Base-by-base conservation (phyloP, 306 rosid species). In the Cicer cuneatum region DNA sequence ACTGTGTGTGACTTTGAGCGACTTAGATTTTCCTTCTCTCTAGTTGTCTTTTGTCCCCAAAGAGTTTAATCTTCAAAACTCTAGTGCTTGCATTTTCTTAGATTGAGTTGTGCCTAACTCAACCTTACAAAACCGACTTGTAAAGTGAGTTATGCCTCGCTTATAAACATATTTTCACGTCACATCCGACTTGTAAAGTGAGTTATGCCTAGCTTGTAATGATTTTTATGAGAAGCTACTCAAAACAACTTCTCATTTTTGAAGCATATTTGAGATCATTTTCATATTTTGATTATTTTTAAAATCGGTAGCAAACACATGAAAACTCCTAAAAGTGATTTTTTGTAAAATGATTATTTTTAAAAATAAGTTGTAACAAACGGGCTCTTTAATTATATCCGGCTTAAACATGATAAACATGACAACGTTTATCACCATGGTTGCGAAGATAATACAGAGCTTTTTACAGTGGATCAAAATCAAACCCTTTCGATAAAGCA, bases 401-500 rank as follows among this genome's bases (percentile, higher is more conserved):
- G 2, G 11, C 3, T 8, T 43, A 43, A 8, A 3, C 15, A 4
- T 47, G n/a, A 47, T 11, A 47, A 47, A 10, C 52, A 47, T 11
- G n/a, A 47, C 5, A 13, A 16, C 5, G 16, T 11, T 6, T 3
- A 13, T 11, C 52, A 47, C n/a, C 52, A 13, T 11, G 52, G 2
- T 47, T 6, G 5, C 52, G 5, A 47, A 47, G 15, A 47, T 3
- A 29, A 29, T 29, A 5, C 35, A 29, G 35, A 29, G 35, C 35
- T 29, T 29, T 29, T 29, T 47, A 18, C 41, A 10, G 35, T n/a
- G 14, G 68, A 57, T 58, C 48, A 18, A 57, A 56, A 57, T 21
- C 42, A 42, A 72, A 72, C 10, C 35, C 46, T 65, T 52, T 19
- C 11, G 46, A 18, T 75, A 33, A 56, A 64, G 10, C n/a, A 49